Conservation (phyloP, 1,139 yeast genomes). For the Tardiomyces depauwii region DNA sequence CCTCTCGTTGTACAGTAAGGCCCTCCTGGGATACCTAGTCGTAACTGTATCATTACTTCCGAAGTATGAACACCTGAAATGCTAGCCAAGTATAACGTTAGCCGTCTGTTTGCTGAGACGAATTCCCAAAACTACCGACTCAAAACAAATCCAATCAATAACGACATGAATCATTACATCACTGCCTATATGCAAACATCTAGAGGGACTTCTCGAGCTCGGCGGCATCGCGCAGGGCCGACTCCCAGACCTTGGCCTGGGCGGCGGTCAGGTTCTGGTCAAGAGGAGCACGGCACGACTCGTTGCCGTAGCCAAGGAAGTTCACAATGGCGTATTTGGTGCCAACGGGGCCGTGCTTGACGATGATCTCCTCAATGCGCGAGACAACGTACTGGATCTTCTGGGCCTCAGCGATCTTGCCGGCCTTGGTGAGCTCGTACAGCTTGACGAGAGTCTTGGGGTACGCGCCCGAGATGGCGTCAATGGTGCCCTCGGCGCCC, state of each 20-base stretch:
- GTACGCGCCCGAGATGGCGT: slow-evolving; percentile 38
- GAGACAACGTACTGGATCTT: slow-evolving; percentile 31
- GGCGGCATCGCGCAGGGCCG: slow-evolving; percentile 10
- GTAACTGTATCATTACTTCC: too few species aligned
- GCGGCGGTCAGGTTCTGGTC: slow-evolving; percentile 11
- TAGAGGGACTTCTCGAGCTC: slow-evolving; percentile 16
- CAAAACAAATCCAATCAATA: too few species aligned
- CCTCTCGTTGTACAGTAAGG: too few species aligned
- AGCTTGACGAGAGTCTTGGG: slow-evolving; percentile 34
- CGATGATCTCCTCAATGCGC: slow-evolving; percentile 34
- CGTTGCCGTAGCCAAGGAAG: slow-evolving; percentile 29
- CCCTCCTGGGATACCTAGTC: too few species aligned
- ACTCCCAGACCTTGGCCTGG: slow-evolving; percentile 10
- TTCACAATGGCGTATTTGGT: slow-evolving; percentile 31
- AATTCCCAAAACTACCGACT: too few species aligned
- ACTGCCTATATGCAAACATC: background rate
- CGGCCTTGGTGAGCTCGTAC: slow-evolving; percentile 19
- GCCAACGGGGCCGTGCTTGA: slow-evolving; percentile 35
- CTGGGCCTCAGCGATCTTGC: slow-evolving; percentile 31
- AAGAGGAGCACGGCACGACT: slow-evolving; percentile 12
- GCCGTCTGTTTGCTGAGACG: too few species aligned
- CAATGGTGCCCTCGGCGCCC: slow-evolving; percentile 37
- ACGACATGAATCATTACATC: background rate
- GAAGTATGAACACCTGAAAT: too few species aligned
- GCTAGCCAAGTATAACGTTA: too few species aligned